Base-by-base conservation (phyloP, 2,329 filamentous ascomycete species). In the Aureobasidium uvarum region DNA sequence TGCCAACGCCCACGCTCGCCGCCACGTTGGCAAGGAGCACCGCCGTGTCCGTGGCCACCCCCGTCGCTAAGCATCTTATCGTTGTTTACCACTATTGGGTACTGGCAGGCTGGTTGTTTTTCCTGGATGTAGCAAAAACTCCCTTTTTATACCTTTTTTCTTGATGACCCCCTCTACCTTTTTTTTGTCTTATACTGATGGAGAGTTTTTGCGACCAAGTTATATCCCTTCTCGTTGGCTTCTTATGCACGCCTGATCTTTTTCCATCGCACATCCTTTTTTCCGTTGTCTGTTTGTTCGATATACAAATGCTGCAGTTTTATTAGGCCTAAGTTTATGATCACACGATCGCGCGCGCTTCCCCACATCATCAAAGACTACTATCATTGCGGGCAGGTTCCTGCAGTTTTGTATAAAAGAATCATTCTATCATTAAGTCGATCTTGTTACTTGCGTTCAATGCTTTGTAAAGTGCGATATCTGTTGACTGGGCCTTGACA, bases 21-120 rank as follows among this genome's bases (percentile, higher is more conserved):
- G 72, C 51, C 75, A 75, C 68, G 46, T 69, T 38, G 28, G 50
- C 50, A 48, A 65, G 62, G 64, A 70, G 69, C 74, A 74, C 70
- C 71, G 70, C 36, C 68, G 70, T 62, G 70, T 73, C 65, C 74
- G 67, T 56, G 62, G 66, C 51, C 64, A 71, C 68, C 72, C 71
- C 68, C 72, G 72, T 33, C 73, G 74, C 67, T 62, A 55, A 62
- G 50, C 25, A 54, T 54, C 36, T 20, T 7, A 43, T 39, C 10
- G 58, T 25, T 52, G 46, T 39, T 41, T 38, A 28, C 13, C 58
- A 39, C 28, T 31, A 48, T 50, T 38, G 28, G 56, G 56, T 60
- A 60, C 20, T 38, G 20, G 56, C 55, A 45, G 55, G 55, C 39
- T 48, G 28, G 31, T 41, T 36, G 25, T 25, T 58, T 23, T 45